phyloP scores from a whole-genome alignment of 345 rosid genomes.

The Linum tenue region DNA sequence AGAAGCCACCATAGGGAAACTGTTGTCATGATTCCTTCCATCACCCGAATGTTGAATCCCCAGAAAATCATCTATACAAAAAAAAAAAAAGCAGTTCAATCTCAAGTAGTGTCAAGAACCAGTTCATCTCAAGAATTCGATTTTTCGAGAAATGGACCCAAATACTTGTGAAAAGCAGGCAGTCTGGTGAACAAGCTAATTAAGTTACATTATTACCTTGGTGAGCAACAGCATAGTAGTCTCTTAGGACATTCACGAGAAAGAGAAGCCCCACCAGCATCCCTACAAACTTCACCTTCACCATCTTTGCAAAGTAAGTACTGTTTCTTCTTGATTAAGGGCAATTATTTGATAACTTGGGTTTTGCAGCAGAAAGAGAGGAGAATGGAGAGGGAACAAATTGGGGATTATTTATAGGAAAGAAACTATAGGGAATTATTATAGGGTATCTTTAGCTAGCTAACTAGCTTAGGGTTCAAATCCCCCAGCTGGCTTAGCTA shows the following conservation, averaged over 20 bases:
- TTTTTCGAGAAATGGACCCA: too few relatives aligned
- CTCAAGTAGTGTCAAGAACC: too few relatives aligned
- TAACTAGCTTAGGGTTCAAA: background rate
- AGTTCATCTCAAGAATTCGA: too few relatives aligned
- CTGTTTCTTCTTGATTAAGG: too few relatives aligned
- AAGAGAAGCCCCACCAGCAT: constrained; percentile 29
- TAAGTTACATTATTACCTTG: constrained; percentile 23
- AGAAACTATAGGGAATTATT: background rate
- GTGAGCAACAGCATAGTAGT: constrained; percentile 24
- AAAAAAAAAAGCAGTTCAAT: too few relatives aligned
- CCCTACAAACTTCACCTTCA: constrained; percentile 21
- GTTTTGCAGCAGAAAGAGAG: background rate
- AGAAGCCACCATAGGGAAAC: too few relatives aligned
- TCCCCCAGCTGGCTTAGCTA: background rate
- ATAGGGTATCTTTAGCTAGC: too few relatives aligned
- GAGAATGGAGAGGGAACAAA: background rate
- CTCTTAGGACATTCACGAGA: constrained; percentile 13
- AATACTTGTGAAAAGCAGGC: background rate
- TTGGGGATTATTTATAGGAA: background rate
- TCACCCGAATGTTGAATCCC: too few relatives aligned
- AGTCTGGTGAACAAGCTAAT: constrained; percentile 11
- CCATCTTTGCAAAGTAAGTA: constrained; percentile 15
- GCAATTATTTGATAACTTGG: too few relatives aligned
- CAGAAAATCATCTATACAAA: too few relatives aligned
- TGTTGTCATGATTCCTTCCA: too few relatives aligned